Base-by-base conservation (phyloP, 129 eudicot species). In the Arctium minus region DNA sequence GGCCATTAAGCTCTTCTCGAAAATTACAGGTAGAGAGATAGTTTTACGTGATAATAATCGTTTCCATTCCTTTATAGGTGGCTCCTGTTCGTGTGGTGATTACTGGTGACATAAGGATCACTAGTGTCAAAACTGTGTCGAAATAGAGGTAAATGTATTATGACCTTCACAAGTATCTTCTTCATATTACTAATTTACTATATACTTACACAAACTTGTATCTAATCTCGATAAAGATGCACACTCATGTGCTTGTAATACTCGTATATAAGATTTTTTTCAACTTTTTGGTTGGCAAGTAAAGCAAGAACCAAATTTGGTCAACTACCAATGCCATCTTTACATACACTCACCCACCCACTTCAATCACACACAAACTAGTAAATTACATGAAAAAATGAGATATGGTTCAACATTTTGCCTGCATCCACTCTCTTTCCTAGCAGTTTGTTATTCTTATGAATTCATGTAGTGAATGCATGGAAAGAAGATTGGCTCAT, bases 51-150 rank as follows among this genome's bases (percentile, higher is more conserved):
- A 94, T 86, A 94, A 81, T 79, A 92, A 84, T 76, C 95, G 98
- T 22, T 94, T 94, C 67, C 98, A 94, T 89, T 60, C 75, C n/a
- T 94, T 92, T 77, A 68, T 88, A 33, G 91, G 77, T 87, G 98
- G 98, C 10, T 92, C 92, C 29, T 94, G 97, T 82, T 94, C 97
- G 3, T 92, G 97, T 81, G 86, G 87, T 42, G 98, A 92, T 90
- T 94, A 94, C 46, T 92, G 98, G 98, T 94, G 88, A 92, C 31
- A 67, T 1, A 60, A 60, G 68, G 81, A 74, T 7, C 80, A 81
- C 22, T 81, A 79, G 85, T 22, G 80, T 27, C 46, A 74, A 38
- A 33, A 22, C 18, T 53, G 65, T 53, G 65, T 53, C 65, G 3
- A 53, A 60, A 50, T 60, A 60, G 68, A 60, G 68, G 68, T 60